Evolutionary conservation across 805 yeast species (phyloP).

Genomic region (Jamesozyma piceae): DNA sequence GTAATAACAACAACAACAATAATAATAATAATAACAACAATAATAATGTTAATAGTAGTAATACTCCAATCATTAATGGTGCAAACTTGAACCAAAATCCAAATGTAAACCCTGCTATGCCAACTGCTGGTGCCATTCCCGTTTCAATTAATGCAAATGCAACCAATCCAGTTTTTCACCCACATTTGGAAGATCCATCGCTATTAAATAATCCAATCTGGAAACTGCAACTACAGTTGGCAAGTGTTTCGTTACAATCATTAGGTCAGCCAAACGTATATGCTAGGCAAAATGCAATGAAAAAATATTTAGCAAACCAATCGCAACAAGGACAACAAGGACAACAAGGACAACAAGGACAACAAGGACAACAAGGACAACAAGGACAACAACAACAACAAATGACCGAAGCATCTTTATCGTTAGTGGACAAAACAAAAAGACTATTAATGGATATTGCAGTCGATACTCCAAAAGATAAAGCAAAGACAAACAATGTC

Average conservation of each 20-base stretch:
- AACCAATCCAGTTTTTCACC: slow-evolving; percentile 29
- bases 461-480: slow-evolving; percentile 8
- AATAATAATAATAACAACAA: slow-evolving; percentile 1
- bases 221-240: slow-evolving; percentile 30
- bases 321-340: slow-evolving; percentile 11
- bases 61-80: slow-evolving; percentile 2
- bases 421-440: slow-evolving; percentile 28
- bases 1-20: slow-evolving; percentile 2
- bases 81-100: slow-evolving; percentile 3
- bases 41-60: background rate
- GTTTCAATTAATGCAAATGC: slow-evolving; percentile 13
- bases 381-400: slow-evolving; percentile 14
- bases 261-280: slow-evolving; percentile 31
- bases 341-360: slow-evolving; percentile 9
- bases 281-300: slow-evolving; percentile 33
- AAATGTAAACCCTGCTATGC: background rate
- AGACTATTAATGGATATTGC: slow-evolving; percentile 28
- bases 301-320: slow-evolving; percentile 25
- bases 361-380: slow-evolving; percentile 10
- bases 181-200: slow-evolving; percentile 28
- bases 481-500: background rate
- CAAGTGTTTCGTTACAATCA: slow-evolving; percentile 27
- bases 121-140: background rate
- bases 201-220: slow-evolving; percentile 29
- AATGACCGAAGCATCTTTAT: slow-evolving; percentile 23